Base-by-base conservation (phyloP, 306 rosid genomes). In the Dalbergia oliveri region DNA sequence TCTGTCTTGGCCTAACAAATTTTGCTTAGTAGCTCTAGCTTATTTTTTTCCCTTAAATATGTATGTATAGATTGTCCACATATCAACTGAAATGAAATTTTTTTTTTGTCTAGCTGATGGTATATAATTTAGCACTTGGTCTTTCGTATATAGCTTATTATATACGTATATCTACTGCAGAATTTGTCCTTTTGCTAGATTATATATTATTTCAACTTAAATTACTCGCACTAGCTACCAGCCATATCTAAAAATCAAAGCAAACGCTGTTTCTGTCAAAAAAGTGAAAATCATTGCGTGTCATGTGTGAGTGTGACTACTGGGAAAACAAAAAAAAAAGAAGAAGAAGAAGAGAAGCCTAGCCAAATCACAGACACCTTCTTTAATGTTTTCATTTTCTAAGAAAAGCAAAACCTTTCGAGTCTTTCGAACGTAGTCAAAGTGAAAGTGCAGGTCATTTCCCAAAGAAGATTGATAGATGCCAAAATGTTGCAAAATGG, bases 361-460 rank as follows among this genome's bases (percentile, higher is more conserved):
- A 80, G 18, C 43, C 44, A 37, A 37, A 37, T 37, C 41, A 37
- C 66, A 78, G 56, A 74, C 62, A 23, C 61, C 44, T 56, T n/a
- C 64, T 57, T 79, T 77, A 84, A 68, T 45, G 50, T 37, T 37
- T 64, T 78, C 75, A 78, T 78, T 85, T 87, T 65, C 77, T 50
- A 19, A 62, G 70, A 69, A 75, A 85, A 54, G 66, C 15, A 56
- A 75, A 63, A 66, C 49, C 35, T 65, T 78, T 78, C 13, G 41
- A 34, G 78, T 79, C 65, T 82, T 71, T 80, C 77, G 43, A 14
- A 60, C 56, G 61, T 75, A 82, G 83, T 69, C 82, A 83, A 83
- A 77, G 71, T 87, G 87, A 83, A 83, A 76, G 79, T 65, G 78
- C 13, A 56, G 64, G 78, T 78, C 82, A 83, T 79, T 78, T 85